Evolutionary conservation across 768 basidiomycete genomes (phyloP).

Genomic region (Paxillus ammoniavirescens): DNA sequence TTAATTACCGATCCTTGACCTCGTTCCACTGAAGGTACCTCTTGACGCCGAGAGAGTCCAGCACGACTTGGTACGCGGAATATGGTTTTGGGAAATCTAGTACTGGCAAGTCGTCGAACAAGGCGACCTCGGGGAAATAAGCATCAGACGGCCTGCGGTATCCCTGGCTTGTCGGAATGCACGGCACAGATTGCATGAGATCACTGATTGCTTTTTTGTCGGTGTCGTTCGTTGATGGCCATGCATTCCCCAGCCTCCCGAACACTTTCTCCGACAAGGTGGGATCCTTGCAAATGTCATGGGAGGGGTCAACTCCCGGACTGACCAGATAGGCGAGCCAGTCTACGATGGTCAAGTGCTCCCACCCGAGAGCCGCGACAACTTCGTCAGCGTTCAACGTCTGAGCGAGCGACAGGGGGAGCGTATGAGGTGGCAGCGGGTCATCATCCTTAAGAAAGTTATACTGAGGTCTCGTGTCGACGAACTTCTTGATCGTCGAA

Average conservation of each 20-base stretch:
- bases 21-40: constrained; percentile 84
- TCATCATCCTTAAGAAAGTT: constrained; percentile 55
- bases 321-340: constrained; percentile 69
- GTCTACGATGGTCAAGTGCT: constrained; percentile 63
- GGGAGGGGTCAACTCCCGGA: constrained; percentile 42
- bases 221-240: constrained; percentile 55
- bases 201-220: constrained; percentile 47
- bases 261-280: constrained; percentile 78
- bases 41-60: constrained; percentile 15
- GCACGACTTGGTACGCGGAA: too few relatives aligned
- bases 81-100: too few relatives aligned
- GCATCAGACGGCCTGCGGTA: constrained; percentile 64
- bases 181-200: constrained; percentile 49
- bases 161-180: constrained; percentile 75
- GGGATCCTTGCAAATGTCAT: constrained; percentile 59
- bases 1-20: constrained; percentile 32
- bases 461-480: constrained; percentile 54
- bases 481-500: constrained; percentile 54
- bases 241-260: constrained; percentile 41
- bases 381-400: constrained; percentile 41
- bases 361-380: constrained; percentile 65
- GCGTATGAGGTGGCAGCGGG: constrained; percentile 70
- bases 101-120: constrained; percentile 86
- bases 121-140: constrained; percentile 80
- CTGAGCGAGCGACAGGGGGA: constrained; percentile 66